Conservation (phyloP, 1,284 basidiomycete genomes). For the Naganishia sp. region DNA sequence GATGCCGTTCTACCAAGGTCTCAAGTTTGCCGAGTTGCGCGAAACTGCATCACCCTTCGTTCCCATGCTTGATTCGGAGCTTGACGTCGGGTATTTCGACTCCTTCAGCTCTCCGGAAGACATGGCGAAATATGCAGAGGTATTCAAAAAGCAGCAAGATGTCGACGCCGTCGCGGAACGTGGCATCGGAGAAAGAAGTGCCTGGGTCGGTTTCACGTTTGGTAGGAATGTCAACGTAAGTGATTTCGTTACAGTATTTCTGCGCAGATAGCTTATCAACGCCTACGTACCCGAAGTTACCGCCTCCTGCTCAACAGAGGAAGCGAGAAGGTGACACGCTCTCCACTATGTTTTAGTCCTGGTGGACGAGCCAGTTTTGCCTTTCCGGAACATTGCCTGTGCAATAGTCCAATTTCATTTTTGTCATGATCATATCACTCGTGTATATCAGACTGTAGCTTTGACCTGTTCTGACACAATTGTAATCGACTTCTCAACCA, state of each 20-base stretch:
- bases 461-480: too few species aligned
- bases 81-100: slow-evolving; percentile 98
- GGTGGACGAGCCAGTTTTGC: neutral
- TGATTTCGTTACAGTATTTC: slow-evolving; percentile 10
- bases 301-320: slow-evolving; percentile 37
- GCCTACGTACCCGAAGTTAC: slow-evolving; percentile 26
- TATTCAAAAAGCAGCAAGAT: slow-evolving; percentile 94
- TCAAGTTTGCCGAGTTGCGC: slow-evolving; percentile 78
- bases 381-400: too few species aligned
- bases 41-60: slow-evolving; percentile 86
- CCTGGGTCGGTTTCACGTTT: slow-evolving; percentile 81
- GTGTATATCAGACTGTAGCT: too few species aligned
- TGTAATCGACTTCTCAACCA: too few species aligned
- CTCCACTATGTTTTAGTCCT: slow-evolving; percentile 52
- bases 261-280: slow-evolving; percentile 10
- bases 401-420: too few species aligned
- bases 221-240: slow-evolving; percentile 66
- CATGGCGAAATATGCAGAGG: slow-evolving; percentile 98
- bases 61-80: slow-evolving; percentile 89
- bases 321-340: slow-evolving; percentile 53
- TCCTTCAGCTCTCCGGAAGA: slow-evolving; percentile 90
- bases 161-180: slow-evolving; percentile 89
- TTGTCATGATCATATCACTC: too few species aligned
- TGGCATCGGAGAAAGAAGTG: slow-evolving; percentile 62
- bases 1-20: slow-evolving; percentile 81